Evolutionary conservation across 192 early-diverging fungal genomes (phyloP).

Genomic region (Coemansia sp.): DNA sequence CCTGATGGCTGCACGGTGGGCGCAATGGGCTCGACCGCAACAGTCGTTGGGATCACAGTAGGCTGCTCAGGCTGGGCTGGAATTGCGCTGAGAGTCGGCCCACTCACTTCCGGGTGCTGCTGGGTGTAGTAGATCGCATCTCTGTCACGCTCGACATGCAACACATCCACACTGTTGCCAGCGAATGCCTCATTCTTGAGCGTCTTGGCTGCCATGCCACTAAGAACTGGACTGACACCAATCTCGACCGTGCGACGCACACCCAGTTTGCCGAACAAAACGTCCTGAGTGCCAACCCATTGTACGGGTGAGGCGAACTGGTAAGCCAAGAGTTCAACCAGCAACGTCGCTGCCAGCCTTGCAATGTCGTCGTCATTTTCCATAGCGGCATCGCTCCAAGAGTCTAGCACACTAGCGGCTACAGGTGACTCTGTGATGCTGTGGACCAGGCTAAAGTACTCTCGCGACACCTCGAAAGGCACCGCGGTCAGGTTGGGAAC

Average conservation of each 20-base stretch:
- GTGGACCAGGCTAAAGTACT: slow-evolving; percentile 75
- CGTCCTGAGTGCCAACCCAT: slow-evolving; percentile 95
- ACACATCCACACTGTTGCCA: not conserved
- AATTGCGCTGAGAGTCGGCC: not conserved
- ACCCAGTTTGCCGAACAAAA: slow-evolving; percentile 71
- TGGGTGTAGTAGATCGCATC: slow-evolving; percentile 21
- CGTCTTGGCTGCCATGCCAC: slow-evolving; percentile 80
- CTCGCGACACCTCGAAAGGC: slow-evolving; percentile 82
- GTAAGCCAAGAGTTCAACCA: slow-evolving; percentile 89
- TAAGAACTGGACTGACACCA: slow-evolving; percentile 83
- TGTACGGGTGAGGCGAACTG: slow-evolving; percentile 92
- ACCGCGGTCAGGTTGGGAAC: slow-evolving; percentile 94
- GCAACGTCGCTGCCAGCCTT: slow-evolving; percentile 71
- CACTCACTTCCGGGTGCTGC: not conserved
- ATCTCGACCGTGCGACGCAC: slow-evolving; percentile 85
- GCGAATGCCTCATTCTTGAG: not conserved
- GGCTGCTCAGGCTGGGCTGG: not conserved
- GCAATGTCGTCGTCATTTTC: slow-evolving; percentile 65
- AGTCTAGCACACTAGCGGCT: slow-evolving; percentile 68
- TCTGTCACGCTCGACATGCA: slow-evolving; percentile 19
- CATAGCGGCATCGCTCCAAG: slow-evolving; percentile 57
- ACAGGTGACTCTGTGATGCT: slow-evolving; percentile 69
- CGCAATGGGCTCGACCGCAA: slow-evolving; percentile 41
- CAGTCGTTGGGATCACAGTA: slow-evolving; percentile 46
- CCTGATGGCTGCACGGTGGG: not conserved